Percentiles rank a stretch among this genome's conserved stretches.
Evolutionary conservation across 2,329 filamentous ascomycete species (phyloP).

Genomic region (Fusarium sororula): DNA sequence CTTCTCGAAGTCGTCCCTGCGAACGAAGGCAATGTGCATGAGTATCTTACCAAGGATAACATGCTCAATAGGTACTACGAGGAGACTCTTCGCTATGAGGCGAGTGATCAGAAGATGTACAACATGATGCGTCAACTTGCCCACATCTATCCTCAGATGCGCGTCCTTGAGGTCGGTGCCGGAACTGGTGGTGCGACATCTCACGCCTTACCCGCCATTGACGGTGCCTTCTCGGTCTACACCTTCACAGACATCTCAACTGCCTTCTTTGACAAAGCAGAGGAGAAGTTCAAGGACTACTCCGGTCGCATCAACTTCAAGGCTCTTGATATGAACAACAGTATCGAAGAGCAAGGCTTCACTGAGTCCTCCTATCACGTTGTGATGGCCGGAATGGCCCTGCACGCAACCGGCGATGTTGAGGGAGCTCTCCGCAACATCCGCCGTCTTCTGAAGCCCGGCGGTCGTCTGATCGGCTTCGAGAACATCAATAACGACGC

Average conservation of each 20-base stretch:
- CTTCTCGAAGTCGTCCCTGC: not conserved
- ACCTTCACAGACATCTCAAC: slow-evolving; percentile 12
- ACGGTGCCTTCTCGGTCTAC: not conserved
- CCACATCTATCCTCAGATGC: not conserved
- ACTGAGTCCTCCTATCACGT: slow-evolving; percentile 3
- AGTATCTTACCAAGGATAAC: slow-evolving; percentile 22
- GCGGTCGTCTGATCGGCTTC: slow-evolving; percentile 1
- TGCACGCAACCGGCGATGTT: not conserved
- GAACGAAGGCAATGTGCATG: not conserved
- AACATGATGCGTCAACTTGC: not conserved
- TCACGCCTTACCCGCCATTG: not conserved
- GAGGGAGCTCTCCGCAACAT: not conserved
- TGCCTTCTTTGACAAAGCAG: slow-evolving; percentile 3
- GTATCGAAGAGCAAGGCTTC: not conserved
- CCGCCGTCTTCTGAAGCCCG: not conserved
- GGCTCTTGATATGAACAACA: not conserved
- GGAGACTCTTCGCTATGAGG: not conserved
- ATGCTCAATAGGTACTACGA: slow-evolving; percentile 49
- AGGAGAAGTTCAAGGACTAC: slow-evolving; percentile 1
- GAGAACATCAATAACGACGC: slow-evolving; percentile 7
- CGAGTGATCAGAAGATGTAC: not conserved
- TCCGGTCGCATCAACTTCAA: slow-evolving; percentile 1
- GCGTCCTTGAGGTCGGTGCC: slow-evolving; percentile 5
- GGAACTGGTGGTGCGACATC: slow-evolving; percentile 7
- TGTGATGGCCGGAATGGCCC: not conserved